phyloP scores from a whole-genome alignment of 805 yeast genomes.

The Yarrowia divulgata region DNA sequence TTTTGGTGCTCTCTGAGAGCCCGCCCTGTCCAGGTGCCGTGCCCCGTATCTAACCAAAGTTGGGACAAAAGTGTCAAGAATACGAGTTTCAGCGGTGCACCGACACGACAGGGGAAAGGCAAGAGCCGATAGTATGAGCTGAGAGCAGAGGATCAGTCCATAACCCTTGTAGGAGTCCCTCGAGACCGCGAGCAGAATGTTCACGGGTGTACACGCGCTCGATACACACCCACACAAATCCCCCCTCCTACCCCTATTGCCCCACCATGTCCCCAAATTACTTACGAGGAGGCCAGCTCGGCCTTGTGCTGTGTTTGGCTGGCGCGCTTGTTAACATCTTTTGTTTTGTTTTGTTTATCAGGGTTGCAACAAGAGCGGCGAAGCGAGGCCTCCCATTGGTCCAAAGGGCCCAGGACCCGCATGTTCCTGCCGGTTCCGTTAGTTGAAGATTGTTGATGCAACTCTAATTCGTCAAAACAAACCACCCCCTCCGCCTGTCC shows the following conservation, averaged over 20 bases:
- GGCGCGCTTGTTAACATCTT: constrained; percentile 10
- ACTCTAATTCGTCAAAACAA: constrained; percentile 4
- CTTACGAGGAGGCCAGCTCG: neutral
- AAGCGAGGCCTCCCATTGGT: constrained; percentile 7
- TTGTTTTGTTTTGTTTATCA: constrained; percentile 13
- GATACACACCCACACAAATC: neutral
- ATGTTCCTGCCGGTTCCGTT: constrained; percentile 14
- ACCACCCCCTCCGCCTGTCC: neutral
- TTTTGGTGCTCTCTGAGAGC: no score
- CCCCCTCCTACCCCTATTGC: neutral
- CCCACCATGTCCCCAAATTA: neutral
- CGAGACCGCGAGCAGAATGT: no score
- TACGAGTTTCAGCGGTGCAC: no score
- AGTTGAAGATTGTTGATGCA: constrained; percentile 30
- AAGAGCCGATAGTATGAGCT: no score
- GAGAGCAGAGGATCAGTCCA: no score
- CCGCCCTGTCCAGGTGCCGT: no score
- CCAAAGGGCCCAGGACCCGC: neutral
- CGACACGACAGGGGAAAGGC: no score
- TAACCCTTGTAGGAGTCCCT: no score
- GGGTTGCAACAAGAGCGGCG: constrained; percentile 9
- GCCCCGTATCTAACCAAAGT: no score
- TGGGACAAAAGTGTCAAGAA: no score
- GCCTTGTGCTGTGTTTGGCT: neutral
- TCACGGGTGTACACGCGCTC: no score